phyloP scores from a whole-genome alignment of 78 protist genomes.

The Dictyostelium brefeldianum region DNA sequence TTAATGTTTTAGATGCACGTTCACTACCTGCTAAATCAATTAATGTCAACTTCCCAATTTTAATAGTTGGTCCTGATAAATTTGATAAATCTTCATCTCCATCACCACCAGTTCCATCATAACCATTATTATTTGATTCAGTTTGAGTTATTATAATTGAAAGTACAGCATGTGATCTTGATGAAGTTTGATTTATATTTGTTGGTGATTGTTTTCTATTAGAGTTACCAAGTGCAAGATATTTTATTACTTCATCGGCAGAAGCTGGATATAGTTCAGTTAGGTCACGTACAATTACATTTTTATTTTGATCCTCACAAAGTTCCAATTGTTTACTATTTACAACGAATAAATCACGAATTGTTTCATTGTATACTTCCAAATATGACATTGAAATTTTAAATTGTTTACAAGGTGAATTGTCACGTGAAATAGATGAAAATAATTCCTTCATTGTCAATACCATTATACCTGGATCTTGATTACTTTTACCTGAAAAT shows the following conservation, averaged over 20 bases:
- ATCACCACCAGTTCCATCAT: no score
- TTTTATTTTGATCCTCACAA: slow-evolving; percentile 86
- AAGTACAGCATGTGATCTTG: slow-evolving; percentile 98
- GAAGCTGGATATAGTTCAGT: slow-evolving; percentile 40
- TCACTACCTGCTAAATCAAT: slow-evolving; percentile 98
- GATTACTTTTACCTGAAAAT: slow-evolving; percentile 83
- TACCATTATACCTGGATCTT: slow-evolving; percentile 90
- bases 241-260: slow-evolving; percentile 78
- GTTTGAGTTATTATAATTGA: slow-evolving; percentile 72
- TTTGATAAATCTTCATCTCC: not conserved
- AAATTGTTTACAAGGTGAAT: not conserved
- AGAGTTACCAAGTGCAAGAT: slow-evolving; percentile 88
- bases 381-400: slow-evolving; percentile 86
- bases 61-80: not conserved
- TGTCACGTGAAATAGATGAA: slow-evolving; percentile 50
- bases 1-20: slow-evolving; percentile 89
- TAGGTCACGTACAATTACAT: slow-evolving; percentile 64
- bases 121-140: not conserved
- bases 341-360: slow-evolving; percentile 86
- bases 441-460: slow-evolving; percentile 93
- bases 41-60: slow-evolving; percentile 78
- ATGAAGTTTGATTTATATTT: slow-evolving; percentile 90
- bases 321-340: slow-evolving; percentile 69
- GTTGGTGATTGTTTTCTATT: slow-evolving; percentile 93
- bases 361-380: slow-evolving; percentile 96